phyloP scores from a whole-genome alignment of 1,284 basidiomycete species.

The Moniliella sp. region DNA sequence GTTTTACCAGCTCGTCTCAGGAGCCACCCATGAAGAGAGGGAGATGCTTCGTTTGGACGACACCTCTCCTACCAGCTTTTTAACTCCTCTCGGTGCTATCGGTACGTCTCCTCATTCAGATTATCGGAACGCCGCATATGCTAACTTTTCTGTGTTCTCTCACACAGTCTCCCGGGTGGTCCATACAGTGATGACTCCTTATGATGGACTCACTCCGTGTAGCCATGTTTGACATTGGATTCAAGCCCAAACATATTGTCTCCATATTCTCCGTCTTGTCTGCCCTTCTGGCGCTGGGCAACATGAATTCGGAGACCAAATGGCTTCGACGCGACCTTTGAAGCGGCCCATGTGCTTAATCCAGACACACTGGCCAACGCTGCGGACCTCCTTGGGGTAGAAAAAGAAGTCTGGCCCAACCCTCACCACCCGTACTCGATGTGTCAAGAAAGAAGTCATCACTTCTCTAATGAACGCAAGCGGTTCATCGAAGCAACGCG shows the following conservation, averaged over 20 bases:
- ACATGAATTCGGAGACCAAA: slow-evolving; percentile 46
- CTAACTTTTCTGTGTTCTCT: too few relatives aligned
- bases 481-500: slow-evolving; percentile 53
- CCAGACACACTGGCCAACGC: slow-evolving; percentile 48
- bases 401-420: slow-evolving; percentile 54
- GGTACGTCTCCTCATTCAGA: too few relatives aligned
- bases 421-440: slow-evolving; percentile 63
- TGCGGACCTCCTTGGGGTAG: slow-evolving; percentile 52
- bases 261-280: slow-evolving; percentile 62
- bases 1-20: slow-evolving; percentile 41
- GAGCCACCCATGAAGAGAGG: slow-evolving; percentile 56
- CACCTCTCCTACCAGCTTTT: slow-evolving; percentile 61
- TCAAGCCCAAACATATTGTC: slow-evolving; percentile 66
- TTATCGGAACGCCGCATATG: too few relatives aligned
- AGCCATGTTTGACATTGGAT: slow-evolving; percentile 59
- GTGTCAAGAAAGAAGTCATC: slow-evolving; percentile 64
- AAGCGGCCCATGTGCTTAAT: slow-evolving; percentile 41
- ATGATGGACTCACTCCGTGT: slow-evolving; percentile 61
- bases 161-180: slow-evolving; percentile 52
- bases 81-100: slow-evolving; percentile 51
- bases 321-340: slow-evolving; percentile 3
- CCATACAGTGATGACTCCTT: slow-evolving; percentile 62
- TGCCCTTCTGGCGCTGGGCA: slow-evolving; percentile 60
- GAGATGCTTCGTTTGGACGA: slow-evolving; percentile 56
- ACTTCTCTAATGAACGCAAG: slow-evolving; percentile 56